A percentile compares a stretch with the other conserved stretches of the same genome.
Evolutionary conservation across 192 early-diverging fungal species (phyloP).

Genomic region (Rhizophagus prolifer): DNA sequence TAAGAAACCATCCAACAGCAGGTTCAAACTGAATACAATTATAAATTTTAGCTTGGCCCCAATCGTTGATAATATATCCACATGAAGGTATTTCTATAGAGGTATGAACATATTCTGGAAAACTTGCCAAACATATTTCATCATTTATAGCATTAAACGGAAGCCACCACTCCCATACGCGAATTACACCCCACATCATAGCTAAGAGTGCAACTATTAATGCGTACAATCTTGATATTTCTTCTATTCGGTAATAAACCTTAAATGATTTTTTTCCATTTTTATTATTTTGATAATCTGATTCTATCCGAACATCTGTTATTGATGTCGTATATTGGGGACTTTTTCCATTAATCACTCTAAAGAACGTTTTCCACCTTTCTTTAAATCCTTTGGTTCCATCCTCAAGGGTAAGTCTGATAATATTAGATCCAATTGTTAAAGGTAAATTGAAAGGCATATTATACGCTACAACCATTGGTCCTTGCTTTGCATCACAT

Average conservation of each 20-base stretch:
- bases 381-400: conserved; percentile 16
- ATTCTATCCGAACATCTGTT: neutral
- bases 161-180: neutral
- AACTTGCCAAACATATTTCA: no score
- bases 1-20: conserved; percentile 12
- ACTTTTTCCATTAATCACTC: neutral
- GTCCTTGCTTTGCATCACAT: neutral
- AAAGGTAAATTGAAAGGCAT: conserved; percentile 19
- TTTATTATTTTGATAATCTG: neutral
- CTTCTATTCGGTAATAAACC: neutral
- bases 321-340: neutral
- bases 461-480: conserved; percentile 2
- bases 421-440: conserved; percentile 6
- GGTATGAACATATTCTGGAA: no score
- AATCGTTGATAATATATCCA: no score
- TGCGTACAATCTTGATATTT: neutral
- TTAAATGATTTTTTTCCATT: no score
- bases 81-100: no score
- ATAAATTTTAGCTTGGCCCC: neutral
- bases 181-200: conserved; percentile 1
- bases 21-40: neutral
- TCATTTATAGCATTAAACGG: neutral
- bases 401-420: conserved; percentile 17
- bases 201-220: conserved; percentile 6
- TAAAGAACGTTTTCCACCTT: conserved; percentile 18